A percentile compares a stretch with the other conserved stretches of the same genome.
Evolutionary conservation across 2,329 filamentous ascomycete species (phyloP).

Genomic region (Lecanosticta acicola): DNA sequence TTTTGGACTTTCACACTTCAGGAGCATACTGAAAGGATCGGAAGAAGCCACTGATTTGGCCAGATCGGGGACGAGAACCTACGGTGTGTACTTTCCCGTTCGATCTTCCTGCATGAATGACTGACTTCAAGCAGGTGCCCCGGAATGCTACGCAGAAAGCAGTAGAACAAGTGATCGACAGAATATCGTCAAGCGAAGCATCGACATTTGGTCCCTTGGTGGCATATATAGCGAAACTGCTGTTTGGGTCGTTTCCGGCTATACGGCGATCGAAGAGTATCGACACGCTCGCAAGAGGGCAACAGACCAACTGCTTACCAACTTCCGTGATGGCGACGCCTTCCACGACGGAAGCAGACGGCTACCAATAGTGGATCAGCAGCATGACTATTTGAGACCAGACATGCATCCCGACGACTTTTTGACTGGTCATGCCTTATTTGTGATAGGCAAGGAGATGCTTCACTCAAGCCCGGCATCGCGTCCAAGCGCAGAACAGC

Average conservation of each 20-base stretch:
- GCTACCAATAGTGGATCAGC: slow-evolving; percentile 23
- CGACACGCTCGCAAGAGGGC: slow-evolving; percentile 1
- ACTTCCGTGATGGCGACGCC: slow-evolving; percentile 18
- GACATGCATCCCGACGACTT: neutral
- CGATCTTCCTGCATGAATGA: neutral
- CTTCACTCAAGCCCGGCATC: neutral
- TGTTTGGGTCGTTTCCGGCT: neutral
- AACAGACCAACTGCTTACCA: slow-evolving; percentile 7
- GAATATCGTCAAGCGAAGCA: too few relatives aligned
- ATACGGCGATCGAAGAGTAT: neutral
- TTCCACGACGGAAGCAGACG: slow-evolving; percentile 31
- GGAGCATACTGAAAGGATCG: neutral
- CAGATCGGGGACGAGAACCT: slow-evolving; percentile 2
- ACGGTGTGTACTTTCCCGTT: neutral
- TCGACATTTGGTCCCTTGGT: neutral
- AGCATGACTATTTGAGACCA: slow-evolving; percentile 12
- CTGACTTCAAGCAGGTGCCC: neutral
- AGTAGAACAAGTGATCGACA: too few relatives aligned
- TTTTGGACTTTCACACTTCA: slow-evolving; percentile 3
- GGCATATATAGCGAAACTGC: neutral
- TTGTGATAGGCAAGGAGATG: slow-evolving; percentile 1
- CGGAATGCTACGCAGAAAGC: neutral
- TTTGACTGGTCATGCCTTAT: slow-evolving; percentile 1
- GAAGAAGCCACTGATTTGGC: neutral
- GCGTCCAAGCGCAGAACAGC: neutral